Evolutionary conservation across 164 flowering plant species (phyloP), one percentile per base, ranked within the genome.

Genomic region (Umbilicus rupestris): DNA sequence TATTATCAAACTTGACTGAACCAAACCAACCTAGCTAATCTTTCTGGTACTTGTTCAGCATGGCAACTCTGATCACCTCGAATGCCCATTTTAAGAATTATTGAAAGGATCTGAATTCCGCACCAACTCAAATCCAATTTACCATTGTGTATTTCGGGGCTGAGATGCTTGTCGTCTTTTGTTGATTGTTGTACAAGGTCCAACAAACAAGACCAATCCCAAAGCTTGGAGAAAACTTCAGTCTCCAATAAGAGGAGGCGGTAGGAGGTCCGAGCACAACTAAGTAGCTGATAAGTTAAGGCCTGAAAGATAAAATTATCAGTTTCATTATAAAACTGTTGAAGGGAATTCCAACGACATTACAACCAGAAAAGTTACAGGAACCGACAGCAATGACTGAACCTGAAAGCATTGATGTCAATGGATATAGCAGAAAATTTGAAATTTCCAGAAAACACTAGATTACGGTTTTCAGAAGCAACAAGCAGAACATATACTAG

Each of bases 141-240:
- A 68, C 63, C 68, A 63, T 70, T 65, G 30, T 19, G 20, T 8
- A 63, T 7, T 45, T 65, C 76, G 19, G 37, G 22, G 62, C 64
- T 70, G 39, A 33, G 58, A 12, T 59, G 37, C 20, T 39, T 9
- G 28, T 70, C 59, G 65, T 68, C 59, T 71, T 64, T 73, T 65
- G 70, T 14, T 35, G 64, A 47, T 66, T 74, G 77, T 67, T 76
- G 77, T 55, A 82, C 73, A 66, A 87, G 66, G 69, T 84, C 81
- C 73, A 86, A 67, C 75, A 89, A 82, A 78, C 84, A 85, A 11
- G 96, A 95, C 99, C 99, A 92, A 59, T 88, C 82, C 99, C 97
- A 92, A 44, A 77, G 71, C 66, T 71, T 76, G 39, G 85, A 77
- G 66, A 92, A 88, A 47, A 75, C 71, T 31, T 82, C 87, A 19